Evolutionary conservation across 164 flowering plant species (phyloP).

Genomic region (Pachysandra terminalis): DNA sequence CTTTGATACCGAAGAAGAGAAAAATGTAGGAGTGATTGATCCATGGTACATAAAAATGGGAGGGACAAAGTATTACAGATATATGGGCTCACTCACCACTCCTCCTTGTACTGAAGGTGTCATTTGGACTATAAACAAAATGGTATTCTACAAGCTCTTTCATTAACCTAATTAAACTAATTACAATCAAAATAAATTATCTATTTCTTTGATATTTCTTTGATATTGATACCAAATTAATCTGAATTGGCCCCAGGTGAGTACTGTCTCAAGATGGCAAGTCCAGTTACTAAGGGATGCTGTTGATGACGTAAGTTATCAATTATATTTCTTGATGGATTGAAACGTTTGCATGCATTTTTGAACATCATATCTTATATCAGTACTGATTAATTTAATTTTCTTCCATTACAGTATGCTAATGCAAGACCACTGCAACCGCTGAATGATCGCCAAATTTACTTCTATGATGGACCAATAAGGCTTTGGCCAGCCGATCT

Average conservation of each 20-base stretch:
- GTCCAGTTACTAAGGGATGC: slow-evolving; percentile 23
- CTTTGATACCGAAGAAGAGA: slow-evolving; percentile 8
- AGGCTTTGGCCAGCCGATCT: no score
- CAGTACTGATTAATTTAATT: no score
- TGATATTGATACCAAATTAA: no score
- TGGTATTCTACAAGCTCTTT: slow-evolving; percentile 15
- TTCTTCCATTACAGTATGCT: slow-evolving; percentile 14
- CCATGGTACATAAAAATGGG: slow-evolving; percentile 12
- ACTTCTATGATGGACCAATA: slow-evolving; percentile 8
- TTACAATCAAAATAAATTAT: not conserved
- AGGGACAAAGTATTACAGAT: slow-evolving; percentile 14
- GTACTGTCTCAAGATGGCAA: slow-evolving; percentile 30
- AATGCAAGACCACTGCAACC: slow-evolving; percentile 29
- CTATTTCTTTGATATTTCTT: no score
- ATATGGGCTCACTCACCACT: slow-evolving; percentile 28
- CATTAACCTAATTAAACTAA: not conserved
- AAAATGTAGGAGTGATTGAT: slow-evolving; percentile 11
- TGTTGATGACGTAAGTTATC: slow-evolving; percentile 31
- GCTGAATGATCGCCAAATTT: slow-evolving; percentile 12
- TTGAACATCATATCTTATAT: no score
- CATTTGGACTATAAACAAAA: slow-evolving; percentile 26
- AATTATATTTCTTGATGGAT: no score
- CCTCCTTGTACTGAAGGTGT: no score
- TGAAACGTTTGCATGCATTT: no score
- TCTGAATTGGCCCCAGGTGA: slow-evolving; percentile 15